Evolutionary conservation across 2,329 filamentous ascomycete species (phyloP).

Genomic region (Davidsoniella eucalypti): DNA sequence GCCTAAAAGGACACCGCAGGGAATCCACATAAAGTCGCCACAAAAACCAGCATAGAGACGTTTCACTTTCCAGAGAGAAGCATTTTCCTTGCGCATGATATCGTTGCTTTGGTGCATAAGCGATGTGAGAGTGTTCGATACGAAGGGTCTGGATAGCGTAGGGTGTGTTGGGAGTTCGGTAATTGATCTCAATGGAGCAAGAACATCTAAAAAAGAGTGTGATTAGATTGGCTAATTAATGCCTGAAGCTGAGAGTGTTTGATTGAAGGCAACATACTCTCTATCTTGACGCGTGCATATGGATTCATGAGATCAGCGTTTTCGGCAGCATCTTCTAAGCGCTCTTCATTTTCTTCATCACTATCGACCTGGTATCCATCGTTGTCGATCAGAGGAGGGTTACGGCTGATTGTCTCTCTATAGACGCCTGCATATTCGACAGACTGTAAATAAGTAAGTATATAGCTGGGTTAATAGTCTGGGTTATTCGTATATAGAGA

Average conservation of each 20-base stretch:
- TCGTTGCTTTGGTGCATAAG: conserved; percentile 52
- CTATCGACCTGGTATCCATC: conserved; percentile 64
- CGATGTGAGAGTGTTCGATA: conserved; percentile 54
- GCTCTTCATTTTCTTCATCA: conserved; percentile 52
- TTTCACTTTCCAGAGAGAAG: conserved; percentile 57
- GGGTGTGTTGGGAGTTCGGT: conserved; percentile 61
- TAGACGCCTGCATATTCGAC: conserved; percentile 59
- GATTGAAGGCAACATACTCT: conserved; percentile 35
- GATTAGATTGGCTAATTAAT: conserved; percentile 7
- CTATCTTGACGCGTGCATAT: conserved; percentile 53
- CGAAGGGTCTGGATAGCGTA: conserved; percentile 58
- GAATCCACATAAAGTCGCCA: conserved; percentile 56
- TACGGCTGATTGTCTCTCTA: conserved; percentile 57
- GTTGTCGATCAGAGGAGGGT: conserved; percentile 56
- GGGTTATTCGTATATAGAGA: background rate
- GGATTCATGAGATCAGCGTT: conserved; percentile 55
- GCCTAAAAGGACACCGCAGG: conserved; percentile 40
- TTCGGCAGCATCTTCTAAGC: conserved; percentile 41
- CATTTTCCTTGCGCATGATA: conserved; percentile 60
- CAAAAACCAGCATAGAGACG: conserved; percentile 55
- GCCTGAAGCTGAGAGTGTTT: background rate
- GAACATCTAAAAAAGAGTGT: conserved; percentile 36
- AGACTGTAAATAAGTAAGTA: conserved; percentile 28
- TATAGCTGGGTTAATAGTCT: background rate
- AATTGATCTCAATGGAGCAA: conserved; percentile 58